phyloP scores from a whole-genome alignment of 2,329 filamentous ascomycete species.

The Allantophomopsis lycopodina region DNA sequence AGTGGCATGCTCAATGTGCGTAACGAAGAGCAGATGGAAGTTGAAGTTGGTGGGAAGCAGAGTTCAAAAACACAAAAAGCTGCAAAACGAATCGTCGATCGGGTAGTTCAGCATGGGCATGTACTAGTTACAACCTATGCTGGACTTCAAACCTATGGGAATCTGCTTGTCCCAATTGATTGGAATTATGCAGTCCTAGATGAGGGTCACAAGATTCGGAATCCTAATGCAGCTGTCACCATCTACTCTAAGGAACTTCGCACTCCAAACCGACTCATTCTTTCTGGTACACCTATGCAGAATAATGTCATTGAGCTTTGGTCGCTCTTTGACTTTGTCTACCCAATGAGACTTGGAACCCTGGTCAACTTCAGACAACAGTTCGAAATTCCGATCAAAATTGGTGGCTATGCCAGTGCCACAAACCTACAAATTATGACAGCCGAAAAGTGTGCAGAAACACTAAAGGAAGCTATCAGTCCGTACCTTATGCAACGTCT shows the following conservation, averaged over 20 bases:
- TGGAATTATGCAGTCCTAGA: constrained; percentile 94
- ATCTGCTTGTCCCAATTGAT: constrained; percentile 66
- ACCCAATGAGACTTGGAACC: constrained; percentile 87
- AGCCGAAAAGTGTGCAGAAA: constrained; percentile 86
- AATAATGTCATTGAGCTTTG: constrained; percentile 92
- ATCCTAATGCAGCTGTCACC: constrained; percentile 88
- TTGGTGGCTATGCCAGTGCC: constrained; percentile 90
- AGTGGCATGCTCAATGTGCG: constrained; percentile 86
- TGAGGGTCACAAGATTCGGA: constrained; percentile 96
- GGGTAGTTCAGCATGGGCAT: constrained; percentile 73
- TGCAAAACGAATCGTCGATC: constrained; percentile 68
- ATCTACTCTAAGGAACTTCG: constrained; percentile 89
- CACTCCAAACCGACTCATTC: constrained; percentile 79
- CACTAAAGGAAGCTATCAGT: constrained; percentile 83
- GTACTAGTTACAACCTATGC: constrained; percentile 93
- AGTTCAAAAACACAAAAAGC: constrained; percentile 47
- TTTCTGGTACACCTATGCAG: constrained; percentile 95
- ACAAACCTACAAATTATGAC: constrained; percentile 91
- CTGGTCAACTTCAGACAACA: constrained; percentile 81
- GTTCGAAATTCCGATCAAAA: constrained; percentile 86
- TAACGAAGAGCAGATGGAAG: constrained; percentile 44
- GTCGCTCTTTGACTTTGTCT: constrained; percentile 97
- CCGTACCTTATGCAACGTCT: constrained; percentile 86
- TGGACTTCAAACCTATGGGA: constrained; percentile 83
- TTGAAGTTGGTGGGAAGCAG: constrained; percentile 27